phyloP scores from a whole-genome alignment of 768 basidiomycete genomes.

The Candolleomyces eurysporus region DNA sequence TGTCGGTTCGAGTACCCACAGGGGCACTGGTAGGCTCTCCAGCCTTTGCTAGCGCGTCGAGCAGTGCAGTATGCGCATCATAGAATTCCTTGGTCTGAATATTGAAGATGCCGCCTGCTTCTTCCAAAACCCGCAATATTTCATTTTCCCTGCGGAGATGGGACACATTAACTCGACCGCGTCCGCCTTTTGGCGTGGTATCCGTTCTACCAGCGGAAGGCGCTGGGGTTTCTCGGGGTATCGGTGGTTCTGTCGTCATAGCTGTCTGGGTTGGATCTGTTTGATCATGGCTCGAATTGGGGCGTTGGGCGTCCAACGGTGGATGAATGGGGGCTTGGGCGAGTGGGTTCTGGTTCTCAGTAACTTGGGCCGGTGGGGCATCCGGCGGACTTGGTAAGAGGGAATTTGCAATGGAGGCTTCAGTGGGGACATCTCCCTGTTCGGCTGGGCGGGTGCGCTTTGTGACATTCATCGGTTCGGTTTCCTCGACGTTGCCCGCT shows the following conservation, averaged over 20 bases:
- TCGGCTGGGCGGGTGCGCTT: background rate
- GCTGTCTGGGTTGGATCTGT: background rate
- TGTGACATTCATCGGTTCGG: background rate
- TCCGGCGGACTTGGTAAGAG: background rate
- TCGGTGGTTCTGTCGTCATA: background rate
- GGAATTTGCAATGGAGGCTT: background rate
- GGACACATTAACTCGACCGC: slow-evolving; percentile 64
- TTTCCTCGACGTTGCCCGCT: background rate
- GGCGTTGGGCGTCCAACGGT: no score
- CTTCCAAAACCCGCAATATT: slow-evolving; percentile 62
- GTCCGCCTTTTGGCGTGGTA: slow-evolving; percentile 2
- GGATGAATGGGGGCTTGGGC: no score
- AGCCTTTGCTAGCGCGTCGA: slow-evolving; percentile 52
- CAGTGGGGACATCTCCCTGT: background rate
- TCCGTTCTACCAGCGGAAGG: background rate
- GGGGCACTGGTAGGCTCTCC: slow-evolving; percentile 74
- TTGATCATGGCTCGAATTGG: no score
- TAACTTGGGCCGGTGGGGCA: no score
- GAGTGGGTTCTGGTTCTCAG: no score
- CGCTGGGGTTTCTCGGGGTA: background rate
- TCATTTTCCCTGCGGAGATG: slow-evolving; percentile 81
- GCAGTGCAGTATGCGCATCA: slow-evolving; percentile 61
- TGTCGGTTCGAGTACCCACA: slow-evolving; percentile 66
- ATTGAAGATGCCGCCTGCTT: slow-evolving; percentile 65
- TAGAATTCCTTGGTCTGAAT: slow-evolving; percentile 67